Base-by-base conservation (phyloP, 306 rosid genomes). In the Rubus parviflorus region DNA sequence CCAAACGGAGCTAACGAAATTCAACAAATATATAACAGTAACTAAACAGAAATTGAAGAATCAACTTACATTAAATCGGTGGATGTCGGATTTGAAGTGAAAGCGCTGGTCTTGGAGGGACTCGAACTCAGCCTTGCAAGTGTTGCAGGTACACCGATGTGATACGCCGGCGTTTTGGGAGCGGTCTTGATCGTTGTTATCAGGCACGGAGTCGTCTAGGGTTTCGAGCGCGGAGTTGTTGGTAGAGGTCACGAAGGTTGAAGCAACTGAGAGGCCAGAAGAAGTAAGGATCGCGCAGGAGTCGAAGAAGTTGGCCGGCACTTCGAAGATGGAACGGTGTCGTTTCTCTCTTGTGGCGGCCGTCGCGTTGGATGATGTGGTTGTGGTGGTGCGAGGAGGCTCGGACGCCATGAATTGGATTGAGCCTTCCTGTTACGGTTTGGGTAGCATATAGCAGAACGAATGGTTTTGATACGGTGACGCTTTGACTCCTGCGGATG, bases 61-160 rank as follows among this genome's bases (percentile, higher is more conserved):
- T 45, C 3, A 54, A 30, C 68, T 88, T 83, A 92, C 98, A 75
- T 94, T 94, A 90, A 94, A 92, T n/a, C 98, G 92, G 82, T 94
- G 98, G 63, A 94, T 82, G 47, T 94, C 98, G 72, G 97, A 90
- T 77, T 94, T 92, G 89, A 94, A 94, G 82, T 94, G 98, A 53
- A 86, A 86, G n/a, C 98, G 98, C 83, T 94, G 98, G 75, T 92
- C 97, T 38, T 81, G 85, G 64, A 94, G 93, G 58, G 98, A 94
- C 60, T 94, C 95, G 83, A 94, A 94, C 74, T 92, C 93, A 47
- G 85, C 85, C 85, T 90, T 86, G 82, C 98, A 94, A 61, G 85
- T 94, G 72, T 94, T 87, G 91, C 98, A 94, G 75, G 98, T 90
- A 87, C 66, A 83, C 81, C 97, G 86, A 15, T 86, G 67, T 1